Evolutionary conservation across 805 yeast genomes (phyloP).

Genomic region (Ogataea dorogensis): DNA sequence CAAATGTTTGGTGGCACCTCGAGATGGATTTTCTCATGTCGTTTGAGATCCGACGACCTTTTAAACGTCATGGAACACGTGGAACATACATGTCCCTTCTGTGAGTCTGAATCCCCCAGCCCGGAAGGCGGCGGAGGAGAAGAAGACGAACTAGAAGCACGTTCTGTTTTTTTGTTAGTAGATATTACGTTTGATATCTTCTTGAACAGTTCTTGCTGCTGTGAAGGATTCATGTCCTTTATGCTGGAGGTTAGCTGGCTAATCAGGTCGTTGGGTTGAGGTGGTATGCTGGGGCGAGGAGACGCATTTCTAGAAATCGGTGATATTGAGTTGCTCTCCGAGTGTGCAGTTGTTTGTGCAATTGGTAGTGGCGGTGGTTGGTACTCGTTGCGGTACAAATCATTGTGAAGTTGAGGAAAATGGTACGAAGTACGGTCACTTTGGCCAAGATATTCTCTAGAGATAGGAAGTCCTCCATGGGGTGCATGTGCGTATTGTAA

Average conservation of each 20-base stretch:
- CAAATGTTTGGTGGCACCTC: conserved; percentile 74
- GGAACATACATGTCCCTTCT: conserved; percentile 42
- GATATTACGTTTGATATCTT: too few relatives aligned
- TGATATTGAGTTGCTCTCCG: too few relatives aligned
- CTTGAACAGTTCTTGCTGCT: conserved; percentile 26
- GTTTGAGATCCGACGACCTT: conserved; percentile 64
- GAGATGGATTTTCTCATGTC: conserved; percentile 75
- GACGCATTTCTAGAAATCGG: too few relatives aligned
- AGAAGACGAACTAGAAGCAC: not conserved
- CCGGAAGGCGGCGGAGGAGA: not conserved
- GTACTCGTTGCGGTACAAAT: conserved; percentile 9
- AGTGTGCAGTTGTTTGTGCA: too few relatives aligned
- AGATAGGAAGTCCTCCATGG: conserved; percentile 49
- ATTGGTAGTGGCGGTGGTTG: too few relatives aligned
- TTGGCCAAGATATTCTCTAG: conserved; percentile 23
- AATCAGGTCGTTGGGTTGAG: conserved; percentile 29
- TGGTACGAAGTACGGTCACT: conserved; percentile 6
- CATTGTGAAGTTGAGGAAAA: conserved; percentile 13
- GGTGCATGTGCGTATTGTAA: conserved; percentile 59
- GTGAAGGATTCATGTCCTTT: conserved; percentile 23
- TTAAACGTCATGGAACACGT: conserved; percentile 64
- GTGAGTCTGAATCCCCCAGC: conserved; percentile 3
- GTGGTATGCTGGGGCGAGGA: not conserved
- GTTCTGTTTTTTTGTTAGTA: not conserved
- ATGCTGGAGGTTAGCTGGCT: conserved; percentile 23